Base-by-base conservation (phyloP, 106 monocot genomes). In the Apostasia ramifera region DNA sequence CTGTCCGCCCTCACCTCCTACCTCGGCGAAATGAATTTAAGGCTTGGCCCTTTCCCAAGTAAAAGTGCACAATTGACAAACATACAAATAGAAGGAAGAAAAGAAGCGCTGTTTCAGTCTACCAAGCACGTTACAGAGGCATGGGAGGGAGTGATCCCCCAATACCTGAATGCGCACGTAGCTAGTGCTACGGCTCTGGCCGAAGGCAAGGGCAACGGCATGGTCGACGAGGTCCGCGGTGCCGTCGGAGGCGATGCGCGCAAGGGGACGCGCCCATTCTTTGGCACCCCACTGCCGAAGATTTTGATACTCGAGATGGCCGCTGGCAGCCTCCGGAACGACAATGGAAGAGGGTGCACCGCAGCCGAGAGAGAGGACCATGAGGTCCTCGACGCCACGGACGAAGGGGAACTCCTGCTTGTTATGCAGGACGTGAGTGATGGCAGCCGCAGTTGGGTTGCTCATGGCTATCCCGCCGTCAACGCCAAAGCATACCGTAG, bases 341-440 rank as follows among this genome's bases (percentile, higher is more conserved):
- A 45, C 39, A 40, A 39, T 63, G 55, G 76, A 11, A 5, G 53
- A 6, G 47, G 59, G 55, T 4, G 66, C 58, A 1, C 78, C 84
- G 56, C 80, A 70, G 1, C 88, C 92, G 40, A 92, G 67, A 0
- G 92, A 92, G 63, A 88, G 50, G 26, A 92, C 83, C 11, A 92
- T 55, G 37, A 92, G 69, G 65, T 93, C 92, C 38, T 78, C 85
- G 11, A 85, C 74, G 11, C 83, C 74, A 7, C 60, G 38, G 13
- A 73, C 88, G 54, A 79, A 61, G 1, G 88, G 88, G 72, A 88
- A 92, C 85, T 92, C 92, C 50, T 75, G 77, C 77, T 71, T 71
- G 83, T 93, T 93, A 68, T 93, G 81, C 26, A 88, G 83, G 43
- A 93, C 88, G 72, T 93, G 92, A 3, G 92, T 86, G 50, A 93